Evolutionary conservation across 2,329 filamentous ascomycete genomes (phyloP).

Genomic region (Fusarium siculi): DNA sequence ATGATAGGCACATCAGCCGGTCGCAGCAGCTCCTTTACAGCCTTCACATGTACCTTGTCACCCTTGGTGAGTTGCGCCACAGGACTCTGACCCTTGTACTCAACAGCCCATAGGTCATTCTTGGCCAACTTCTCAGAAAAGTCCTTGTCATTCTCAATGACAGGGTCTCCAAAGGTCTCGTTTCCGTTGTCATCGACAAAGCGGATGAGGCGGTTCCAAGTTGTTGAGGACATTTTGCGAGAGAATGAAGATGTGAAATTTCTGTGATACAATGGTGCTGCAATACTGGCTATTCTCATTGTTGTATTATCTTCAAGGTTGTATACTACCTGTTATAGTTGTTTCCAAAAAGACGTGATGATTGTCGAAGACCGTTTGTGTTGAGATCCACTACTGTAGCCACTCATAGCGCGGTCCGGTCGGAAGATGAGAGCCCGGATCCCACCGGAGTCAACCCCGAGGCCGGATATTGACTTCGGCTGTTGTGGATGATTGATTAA

Average conservation of each 20-base stretch:
- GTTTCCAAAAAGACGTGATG: background rate
- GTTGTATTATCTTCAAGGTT: background rate
- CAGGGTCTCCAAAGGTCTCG: slow-evolving; percentile 49
- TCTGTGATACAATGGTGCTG: background rate
- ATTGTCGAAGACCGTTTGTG: background rate
- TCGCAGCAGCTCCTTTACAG: slow-evolving; percentile 45
- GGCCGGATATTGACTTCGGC: background rate
- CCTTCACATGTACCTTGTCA: slow-evolving; percentile 47
- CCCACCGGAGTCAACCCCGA: background rate
- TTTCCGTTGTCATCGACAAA: slow-evolving; percentile 49
- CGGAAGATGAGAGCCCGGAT: slow-evolving; percentile 17
- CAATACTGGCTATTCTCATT: slow-evolving; percentile 14
- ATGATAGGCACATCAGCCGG: slow-evolving; percentile 50
- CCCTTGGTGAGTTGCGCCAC: slow-evolving; percentile 40
- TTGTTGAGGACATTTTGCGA: slow-evolving; percentile 36
- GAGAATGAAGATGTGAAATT: background rate
- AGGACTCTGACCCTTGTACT: slow-evolving; percentile 45
- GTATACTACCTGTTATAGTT: slow-evolving; percentile 6
- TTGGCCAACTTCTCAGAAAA: slow-evolving; percentile 37
- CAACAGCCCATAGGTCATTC: slow-evolving; percentile 46
- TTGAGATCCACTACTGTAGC: background rate
- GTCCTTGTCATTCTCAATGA: slow-evolving; percentile 43
- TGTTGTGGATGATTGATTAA: background rate
- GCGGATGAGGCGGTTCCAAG: slow-evolving; percentile 49
- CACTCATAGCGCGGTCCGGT: slow-evolving; percentile 36